These are phyloP conservation scores for Pseudisothecium myosuroides DNA, from an alignment of 225 moss, liverwort and hornwort species.

Conservation along the genomic window DNA sequence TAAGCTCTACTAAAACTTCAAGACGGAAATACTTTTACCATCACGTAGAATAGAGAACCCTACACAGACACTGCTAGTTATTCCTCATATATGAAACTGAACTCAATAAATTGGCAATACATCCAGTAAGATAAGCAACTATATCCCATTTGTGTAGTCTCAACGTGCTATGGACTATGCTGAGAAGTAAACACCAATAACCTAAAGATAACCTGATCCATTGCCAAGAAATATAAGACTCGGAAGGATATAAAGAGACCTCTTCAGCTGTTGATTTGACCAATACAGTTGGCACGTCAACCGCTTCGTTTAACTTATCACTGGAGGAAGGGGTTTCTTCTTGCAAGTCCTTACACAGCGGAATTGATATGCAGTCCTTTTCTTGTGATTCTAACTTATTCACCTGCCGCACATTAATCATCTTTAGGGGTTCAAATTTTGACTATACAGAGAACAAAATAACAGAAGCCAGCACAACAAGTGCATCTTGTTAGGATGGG, in stretches of 20 bases:
- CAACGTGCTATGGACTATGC: not conserved
- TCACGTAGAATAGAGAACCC: not conserved
- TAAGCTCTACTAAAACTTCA: not conserved
- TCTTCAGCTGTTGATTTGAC: not conserved
- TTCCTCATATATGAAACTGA: not conserved
- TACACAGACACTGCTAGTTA: not conserved
- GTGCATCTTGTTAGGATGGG: not conserved
- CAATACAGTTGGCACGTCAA: not conserved
- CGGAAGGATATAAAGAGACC: not conserved
- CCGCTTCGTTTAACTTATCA: not conserved
- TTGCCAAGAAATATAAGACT: not conserved
- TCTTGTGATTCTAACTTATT: constrained; percentile 6
- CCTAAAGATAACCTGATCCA: not conserved
- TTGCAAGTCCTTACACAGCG: not conserved
- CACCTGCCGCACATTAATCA: constrained; percentile 5
- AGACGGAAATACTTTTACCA: not conserved
- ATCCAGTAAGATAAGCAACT: not conserved
- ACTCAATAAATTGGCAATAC: not conserved
- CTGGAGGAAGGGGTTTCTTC: not conserved
- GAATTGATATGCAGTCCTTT: not conserved
- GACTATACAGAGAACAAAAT: not conserved
- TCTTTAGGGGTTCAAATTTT: not conserved
- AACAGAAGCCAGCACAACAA: not conserved
- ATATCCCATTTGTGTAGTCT: not conserved
- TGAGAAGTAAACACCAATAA: not conserved